These are phyloP conservation scores for Camellia japonica DNA, from an alignment of 148 eudicot genomes.

Conservation along the genomic window DNA sequence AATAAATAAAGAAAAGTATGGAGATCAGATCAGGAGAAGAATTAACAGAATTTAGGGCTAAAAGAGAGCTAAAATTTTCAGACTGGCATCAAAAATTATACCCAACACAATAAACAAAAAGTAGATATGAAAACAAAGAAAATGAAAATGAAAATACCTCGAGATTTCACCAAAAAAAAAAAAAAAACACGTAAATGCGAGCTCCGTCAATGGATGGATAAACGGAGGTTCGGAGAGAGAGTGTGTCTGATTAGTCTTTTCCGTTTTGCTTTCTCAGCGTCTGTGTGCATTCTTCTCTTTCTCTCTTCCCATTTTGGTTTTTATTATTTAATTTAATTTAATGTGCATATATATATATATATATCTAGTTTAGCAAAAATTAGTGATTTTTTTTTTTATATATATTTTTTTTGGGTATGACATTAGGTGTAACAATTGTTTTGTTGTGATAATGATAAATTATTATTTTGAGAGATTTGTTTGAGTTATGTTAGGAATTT, in stretches of 20 bases:
- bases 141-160: conserved; percentile 4
- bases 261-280: too few relatives aligned
- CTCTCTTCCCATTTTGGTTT: too few relatives aligned
- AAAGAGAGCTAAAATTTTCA: conserved; percentile 8
- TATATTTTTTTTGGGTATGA: too few relatives aligned
- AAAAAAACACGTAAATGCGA: conserved; percentile 10
- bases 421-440: too few relatives aligned
- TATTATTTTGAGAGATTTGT: too few relatives aligned
- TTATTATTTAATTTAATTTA: too few relatives aligned
- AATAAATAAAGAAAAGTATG: not conserved
- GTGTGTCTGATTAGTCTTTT: conserved; percentile 8
- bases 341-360: too few relatives aligned
- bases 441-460: too few relatives aligned
- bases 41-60: conserved; percentile 25
- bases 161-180: not conserved
- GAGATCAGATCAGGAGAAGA: conserved; percentile 31
- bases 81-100: not conserved
- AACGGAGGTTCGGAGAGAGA: conserved; percentile 14
- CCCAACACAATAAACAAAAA: not conserved
- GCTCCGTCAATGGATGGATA: conserved; percentile 29
- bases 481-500: too few relatives aligned
- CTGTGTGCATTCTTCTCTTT: too few relatives aligned
- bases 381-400: too few relatives aligned
- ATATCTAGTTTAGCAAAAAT: too few relatives aligned
- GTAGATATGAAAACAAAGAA: not conserved